These are phyloP conservation scores for Candida koratica DNA, from an alignment of 805 yeast species.

Conservation along the genomic window DNA sequence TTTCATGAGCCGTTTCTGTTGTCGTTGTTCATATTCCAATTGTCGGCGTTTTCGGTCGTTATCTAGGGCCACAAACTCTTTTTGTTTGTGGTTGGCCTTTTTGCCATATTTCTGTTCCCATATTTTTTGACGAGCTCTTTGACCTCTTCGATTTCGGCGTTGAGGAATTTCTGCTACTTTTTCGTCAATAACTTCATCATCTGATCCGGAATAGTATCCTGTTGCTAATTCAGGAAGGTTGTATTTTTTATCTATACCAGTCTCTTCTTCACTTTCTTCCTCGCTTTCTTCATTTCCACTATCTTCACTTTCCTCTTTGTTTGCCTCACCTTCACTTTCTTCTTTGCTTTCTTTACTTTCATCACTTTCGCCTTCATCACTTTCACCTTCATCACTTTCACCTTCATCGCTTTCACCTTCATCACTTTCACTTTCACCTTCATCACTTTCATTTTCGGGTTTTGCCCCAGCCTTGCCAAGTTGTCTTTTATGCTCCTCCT, in stretches of 20 bases:
- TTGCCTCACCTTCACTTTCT: constrained; percentile 30
- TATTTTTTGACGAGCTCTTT: constrained; percentile 91
- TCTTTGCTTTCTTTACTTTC: constrained; percentile 38
- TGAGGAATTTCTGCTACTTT: constrained; percentile 49
- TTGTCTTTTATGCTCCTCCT: constrained; percentile 18
- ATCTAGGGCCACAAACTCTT: constrained; percentile 52
- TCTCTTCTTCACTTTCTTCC: constrained; percentile 13
- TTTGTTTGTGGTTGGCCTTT: constrained; percentile 76
- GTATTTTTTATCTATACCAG: constrained; percentile 20
- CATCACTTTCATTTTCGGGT: constrained; percentile 17
- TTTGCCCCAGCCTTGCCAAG: constrained; percentile 13
- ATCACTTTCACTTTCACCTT: constrained; percentile 16
- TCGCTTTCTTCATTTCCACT: constrained; percentile 63
- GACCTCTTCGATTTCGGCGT: constrained; percentile 91
- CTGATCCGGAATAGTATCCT: constrained; percentile 85
- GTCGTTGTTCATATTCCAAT: constrained; percentile 69
- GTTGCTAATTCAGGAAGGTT: constrained; percentile 65
- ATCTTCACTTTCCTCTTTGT: constrained; percentile 51
- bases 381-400: constrained; percentile 23
- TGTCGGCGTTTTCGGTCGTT: constrained; percentile 59
- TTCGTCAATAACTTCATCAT: constrained; percentile 50
- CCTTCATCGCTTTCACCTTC: constrained; percentile 17
- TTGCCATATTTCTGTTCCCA: constrained; percentile 91
- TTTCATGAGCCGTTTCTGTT: constrained; percentile 58
- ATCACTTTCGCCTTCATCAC: constrained; percentile 29